Evolutionary conservation across 345 rosid genomes (phyloP).

Genomic region (Luvunga scandens): DNA sequence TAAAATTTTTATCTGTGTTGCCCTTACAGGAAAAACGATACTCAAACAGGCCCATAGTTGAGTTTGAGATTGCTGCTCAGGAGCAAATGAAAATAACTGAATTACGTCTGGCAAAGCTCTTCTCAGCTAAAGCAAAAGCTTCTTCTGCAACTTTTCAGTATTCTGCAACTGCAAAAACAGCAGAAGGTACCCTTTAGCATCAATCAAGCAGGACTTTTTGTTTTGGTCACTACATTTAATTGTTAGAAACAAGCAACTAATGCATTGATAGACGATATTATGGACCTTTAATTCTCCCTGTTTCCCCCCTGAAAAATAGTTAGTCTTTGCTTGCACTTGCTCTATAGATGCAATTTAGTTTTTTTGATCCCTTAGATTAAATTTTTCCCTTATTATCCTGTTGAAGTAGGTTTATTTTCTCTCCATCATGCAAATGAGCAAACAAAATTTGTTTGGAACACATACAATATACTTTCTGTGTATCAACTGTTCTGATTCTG

Average conservation of each 20-base stretch:
- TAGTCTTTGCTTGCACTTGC: neutral
- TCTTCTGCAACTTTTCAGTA: conserved; percentile 23
- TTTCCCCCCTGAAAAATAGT: neutral
- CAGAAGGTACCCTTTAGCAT: conserved; percentile 47
- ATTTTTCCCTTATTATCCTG: no score
- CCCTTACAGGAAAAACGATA: conserved; percentile 60
- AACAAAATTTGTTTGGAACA: neutral
- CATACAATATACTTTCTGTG: neutral
- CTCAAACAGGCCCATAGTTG: conserved; percentile 68
- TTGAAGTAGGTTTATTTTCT: no score
- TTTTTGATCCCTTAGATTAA: neutral
- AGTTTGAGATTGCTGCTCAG: conserved; percentile 81
- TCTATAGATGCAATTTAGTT: neutral
- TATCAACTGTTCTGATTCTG: neutral
- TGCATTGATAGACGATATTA: no score
- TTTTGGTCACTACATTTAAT: neutral
- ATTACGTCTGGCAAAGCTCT: conserved; percentile 76
- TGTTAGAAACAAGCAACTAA: neutral
- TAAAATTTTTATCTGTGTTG: neutral
- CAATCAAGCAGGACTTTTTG: neutral
- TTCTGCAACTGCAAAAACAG: conserved; percentile 34
- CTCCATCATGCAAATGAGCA: neutral
- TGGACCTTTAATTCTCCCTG: neutral
- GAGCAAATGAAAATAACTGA: conserved; percentile 92
- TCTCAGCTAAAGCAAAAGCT: conserved; percentile 38